phyloP scores from a whole-genome alignment of 768 basidiomycete genomes.

The Hemileccinum impolitum region DNA sequence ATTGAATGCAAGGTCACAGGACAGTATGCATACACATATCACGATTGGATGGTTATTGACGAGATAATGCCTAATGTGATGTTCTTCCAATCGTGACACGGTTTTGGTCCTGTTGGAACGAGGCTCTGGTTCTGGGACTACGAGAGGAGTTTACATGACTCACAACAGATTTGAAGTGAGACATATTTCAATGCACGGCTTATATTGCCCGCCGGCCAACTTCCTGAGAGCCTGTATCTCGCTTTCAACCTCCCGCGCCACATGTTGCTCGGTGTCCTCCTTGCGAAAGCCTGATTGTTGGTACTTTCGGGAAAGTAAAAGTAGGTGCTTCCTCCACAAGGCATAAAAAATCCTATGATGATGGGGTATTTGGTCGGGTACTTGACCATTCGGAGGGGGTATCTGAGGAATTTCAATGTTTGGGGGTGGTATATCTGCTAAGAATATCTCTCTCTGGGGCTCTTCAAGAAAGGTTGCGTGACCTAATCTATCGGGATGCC shows the following conservation, averaged over 20 bases:
- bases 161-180: constrained; percentile 76
- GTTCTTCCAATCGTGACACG: constrained; percentile 57
- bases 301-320: constrained; percentile 16
- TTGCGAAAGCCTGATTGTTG: constrained; percentile 14
- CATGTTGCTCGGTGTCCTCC: constrained; percentile 15
- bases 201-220: constrained; percentile 31
- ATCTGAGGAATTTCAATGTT: constrained; percentile 15
- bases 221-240: constrained; percentile 20
- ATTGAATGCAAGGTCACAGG: not conserved
- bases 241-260: constrained; percentile 18
- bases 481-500: constrained; percentile 64
- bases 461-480: constrained; percentile 80
- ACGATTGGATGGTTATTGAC: constrained; percentile 61
- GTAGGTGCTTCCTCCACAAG: constrained; percentile 22
- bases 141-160: constrained; percentile 22
- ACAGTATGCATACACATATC: constrained; percentile 59
- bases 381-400: constrained; percentile 15
- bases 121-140: not conserved
- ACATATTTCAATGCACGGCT: constrained; percentile 74
- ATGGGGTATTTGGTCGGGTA: constrained; percentile 21
- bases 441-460: constrained; percentile 50
- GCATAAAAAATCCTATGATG: constrained; percentile 23
- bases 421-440: constrained; percentile 28
- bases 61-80: constrained; percentile 72
- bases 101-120: constrained; percentile 57